These are phyloP conservation scores for Grammothele lineata DNA, from an alignment of 768 basidiomycete genomes.

Conservation along the genomic window DNA sequence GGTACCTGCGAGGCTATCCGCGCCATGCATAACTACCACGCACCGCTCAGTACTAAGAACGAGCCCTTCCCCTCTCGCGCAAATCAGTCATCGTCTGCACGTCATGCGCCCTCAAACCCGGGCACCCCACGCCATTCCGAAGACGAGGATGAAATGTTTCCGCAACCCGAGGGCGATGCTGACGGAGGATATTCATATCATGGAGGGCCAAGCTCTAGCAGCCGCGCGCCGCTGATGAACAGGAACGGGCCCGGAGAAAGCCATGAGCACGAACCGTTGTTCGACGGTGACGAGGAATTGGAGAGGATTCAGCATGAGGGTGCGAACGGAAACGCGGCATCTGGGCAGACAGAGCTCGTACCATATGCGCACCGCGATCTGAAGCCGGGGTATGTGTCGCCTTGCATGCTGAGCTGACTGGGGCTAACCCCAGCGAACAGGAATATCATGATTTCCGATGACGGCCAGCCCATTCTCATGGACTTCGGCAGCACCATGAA, in stretches of 20 bases:
- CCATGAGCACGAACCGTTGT: conserved; percentile 60
- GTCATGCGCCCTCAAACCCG: not conserved
- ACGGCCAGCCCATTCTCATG: conserved; percentile 92
- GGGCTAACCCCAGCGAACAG: conserved; percentile 34
- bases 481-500: conserved; percentile 93
- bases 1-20: conserved; percentile 92
- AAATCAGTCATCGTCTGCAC: conserved; percentile 19
- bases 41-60: conserved; percentile 36
- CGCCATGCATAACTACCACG: conserved; percentile 89
- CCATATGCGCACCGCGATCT: conserved; percentile 97
- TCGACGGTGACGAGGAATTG: conserved; percentile 77
- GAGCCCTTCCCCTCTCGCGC: conserved; percentile 18
- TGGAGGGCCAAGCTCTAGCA: conserved; percentile 16
- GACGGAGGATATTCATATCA: conserved; percentile 76
- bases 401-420: not conserved
- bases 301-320: conserved; percentile 38
- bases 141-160: conserved; percentile 58
- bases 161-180: conserved; percentile 69
- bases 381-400: conserved; percentile 78
- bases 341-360: conserved; percentile 51
- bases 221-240: conserved; percentile 55
- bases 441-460: conserved; percentile 96
- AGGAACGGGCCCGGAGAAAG: conserved; percentile 31
- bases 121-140: conserved; percentile 22
- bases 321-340: conserved; percentile 28